Evolutionary conservation across 169 alveolate species (phyloP).

Genomic region (Eimeria sp.): DNA sequence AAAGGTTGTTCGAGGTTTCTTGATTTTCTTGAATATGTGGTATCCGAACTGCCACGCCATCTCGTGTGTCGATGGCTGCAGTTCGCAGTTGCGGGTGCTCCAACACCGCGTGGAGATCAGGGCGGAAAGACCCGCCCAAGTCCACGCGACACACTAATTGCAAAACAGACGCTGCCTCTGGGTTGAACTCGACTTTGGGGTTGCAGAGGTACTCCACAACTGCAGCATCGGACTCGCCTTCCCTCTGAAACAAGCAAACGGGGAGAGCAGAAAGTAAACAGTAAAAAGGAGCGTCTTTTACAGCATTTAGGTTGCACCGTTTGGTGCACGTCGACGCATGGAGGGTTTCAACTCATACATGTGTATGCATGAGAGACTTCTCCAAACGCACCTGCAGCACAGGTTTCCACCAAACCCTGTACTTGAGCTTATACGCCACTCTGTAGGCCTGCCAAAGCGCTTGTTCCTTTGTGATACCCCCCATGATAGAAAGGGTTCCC

Average conservation of each 20-base stretch:
- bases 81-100: constrained; percentile 65
- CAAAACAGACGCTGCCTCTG: constrained; percentile 35
- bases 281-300: neutral
- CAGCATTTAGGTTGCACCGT: neutral
- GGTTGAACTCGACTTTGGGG: constrained; percentile 50
- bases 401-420: constrained; percentile 60
- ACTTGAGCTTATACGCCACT: constrained; percentile 70
- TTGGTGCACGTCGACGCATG: neutral
- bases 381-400: neutral
- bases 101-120: constrained; percentile 10
- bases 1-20: neutral
- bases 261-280: neutral
- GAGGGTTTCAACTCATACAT: neutral
- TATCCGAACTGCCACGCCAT: constrained; percentile 63
- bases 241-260: neutral
- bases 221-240: neutral
- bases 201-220: constrained; percentile 21
- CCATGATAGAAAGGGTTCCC: constrained; percentile 75
- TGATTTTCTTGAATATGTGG: constrained; percentile 7
- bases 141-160: constrained; percentile 81
- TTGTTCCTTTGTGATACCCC: constrained; percentile 78
- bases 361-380: neutral
- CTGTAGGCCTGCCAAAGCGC: constrained; percentile 81
- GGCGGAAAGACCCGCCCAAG: constrained; percentile 67
- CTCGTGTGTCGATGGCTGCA: constrained; percentile 48